Evolutionary conservation across 805 yeast genomes (phyloP), one percentile per base, ranked within the genome.

Genomic region (Candida broadrunensis): DNA sequence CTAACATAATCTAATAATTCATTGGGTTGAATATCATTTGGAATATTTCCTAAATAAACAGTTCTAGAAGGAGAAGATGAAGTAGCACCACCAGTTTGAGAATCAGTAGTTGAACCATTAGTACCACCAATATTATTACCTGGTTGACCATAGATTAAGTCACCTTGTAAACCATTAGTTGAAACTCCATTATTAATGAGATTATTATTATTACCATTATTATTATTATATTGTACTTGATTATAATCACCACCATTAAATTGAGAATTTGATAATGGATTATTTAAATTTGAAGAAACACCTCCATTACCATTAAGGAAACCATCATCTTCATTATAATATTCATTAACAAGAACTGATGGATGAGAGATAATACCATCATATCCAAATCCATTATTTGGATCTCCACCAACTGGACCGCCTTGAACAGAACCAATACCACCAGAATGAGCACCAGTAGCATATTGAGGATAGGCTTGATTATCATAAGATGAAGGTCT

Each of bases 1-100:
- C 96, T 79, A 23, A 90, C 96, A 61, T 88, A 95, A 58, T 90
- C 90, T 55, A 91, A 73, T 37, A 93, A 65, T 54, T 88, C 96
- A 52, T 85, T 81, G 4, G 91, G 80, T 15, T 89, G 79, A 43
- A 89, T 74, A 45, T 83, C 85, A n/a, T 75, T 64, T 1, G 98
- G 97, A 29, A 91, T 76, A 57, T 88, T 88, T 13, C 97, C 97
- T 53, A 91, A 70, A 57, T 88, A 88, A 8, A 91, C 95, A 0
- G 97, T 88, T 60, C 97, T 79, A 16, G 89, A 83, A 29, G 85
- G 85, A 2, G 85, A 83, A 26, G 55, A 63, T 4, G 17, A n/a
- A 29, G 14, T 11, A 29, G 12, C 7, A 20, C 6, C 15, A 13
- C 24, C 17, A 14, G 7, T 6, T 29, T n/a, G 18, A 14, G 18